These are phyloP conservation scores for Rhodotorula sp. DNA, from an alignment of 1,284 basidiomycete genomes.

Conservation along the genomic window DNA sequence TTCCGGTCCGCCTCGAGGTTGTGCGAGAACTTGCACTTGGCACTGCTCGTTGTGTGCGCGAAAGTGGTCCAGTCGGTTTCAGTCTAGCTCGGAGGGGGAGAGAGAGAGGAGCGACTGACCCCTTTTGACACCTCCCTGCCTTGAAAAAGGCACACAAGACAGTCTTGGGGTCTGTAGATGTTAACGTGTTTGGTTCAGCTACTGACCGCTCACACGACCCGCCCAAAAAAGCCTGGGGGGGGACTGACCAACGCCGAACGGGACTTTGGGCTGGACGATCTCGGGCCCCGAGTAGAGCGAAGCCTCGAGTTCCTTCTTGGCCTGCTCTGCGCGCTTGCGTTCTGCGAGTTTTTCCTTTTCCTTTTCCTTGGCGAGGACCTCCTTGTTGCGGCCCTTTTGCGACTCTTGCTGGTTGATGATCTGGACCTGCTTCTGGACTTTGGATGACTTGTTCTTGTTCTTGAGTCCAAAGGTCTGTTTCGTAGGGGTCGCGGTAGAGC, in stretches of 20 bases:
- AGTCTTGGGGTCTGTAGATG: conserved; percentile 73
- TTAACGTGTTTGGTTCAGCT: neutral
- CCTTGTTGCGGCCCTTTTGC: conserved; percentile 39
- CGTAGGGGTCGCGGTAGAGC: neutral
- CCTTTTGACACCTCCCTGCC: conserved; percentile 84
- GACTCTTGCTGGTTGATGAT: conserved; percentile 57
- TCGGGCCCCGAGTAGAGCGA: conserved; percentile 56
- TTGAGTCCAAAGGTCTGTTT: conserved; percentile 31
- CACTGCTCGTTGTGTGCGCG: conserved; percentile 6
- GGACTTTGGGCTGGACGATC: conserved; percentile 54
- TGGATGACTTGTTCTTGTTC: conserved; percentile 86
- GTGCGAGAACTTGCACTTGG: conserved; percentile 82
- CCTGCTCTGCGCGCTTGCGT: conserved; percentile 60
- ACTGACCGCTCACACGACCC: neutral
- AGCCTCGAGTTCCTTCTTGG: conserved; percentile 80
- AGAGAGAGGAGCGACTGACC: conserved; percentile 27
- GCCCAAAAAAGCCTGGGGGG: too few species aligned
- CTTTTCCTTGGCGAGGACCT: conserved; percentile 77
- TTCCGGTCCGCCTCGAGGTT: conserved; percentile 84
- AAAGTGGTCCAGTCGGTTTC: too few species aligned
- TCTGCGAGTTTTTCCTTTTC: conserved; percentile 66
- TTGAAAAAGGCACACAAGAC: conserved; percentile 86
- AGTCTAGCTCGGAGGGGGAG: too few species aligned
- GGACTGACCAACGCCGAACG: conserved; percentile 73
- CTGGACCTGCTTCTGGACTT: conserved; percentile 71